Conservation (phyloP, 2,329 filamentous ascomycete species). For the Phialocephala sp. region DNA sequence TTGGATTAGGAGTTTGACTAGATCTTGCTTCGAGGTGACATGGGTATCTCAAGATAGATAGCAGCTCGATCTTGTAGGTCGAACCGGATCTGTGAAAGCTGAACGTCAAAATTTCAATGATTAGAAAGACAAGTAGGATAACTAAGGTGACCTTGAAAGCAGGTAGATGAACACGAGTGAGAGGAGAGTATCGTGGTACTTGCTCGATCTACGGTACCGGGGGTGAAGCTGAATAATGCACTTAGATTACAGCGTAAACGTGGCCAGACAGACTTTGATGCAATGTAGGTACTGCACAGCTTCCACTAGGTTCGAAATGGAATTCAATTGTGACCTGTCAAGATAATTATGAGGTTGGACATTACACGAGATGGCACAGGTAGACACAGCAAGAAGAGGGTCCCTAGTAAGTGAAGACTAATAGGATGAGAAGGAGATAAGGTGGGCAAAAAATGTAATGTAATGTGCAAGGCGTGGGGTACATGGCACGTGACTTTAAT, state of each 20-base stretch:
- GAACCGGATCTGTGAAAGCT: neutral
- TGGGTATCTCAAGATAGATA: too few relatives aligned
- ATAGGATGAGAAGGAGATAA: neutral
- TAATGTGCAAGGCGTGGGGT: neutral
- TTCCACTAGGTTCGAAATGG: neutral
- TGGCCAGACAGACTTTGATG: neutral
- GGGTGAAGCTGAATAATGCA: neutral
- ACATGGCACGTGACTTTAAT: neutral
- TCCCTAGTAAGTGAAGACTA: neutral
- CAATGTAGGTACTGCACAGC: neutral
- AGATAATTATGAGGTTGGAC: too few relatives aligned
- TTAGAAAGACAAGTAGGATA: neutral
- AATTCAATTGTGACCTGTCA: neutral
- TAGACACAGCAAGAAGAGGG: neutral
- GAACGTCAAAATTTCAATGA: neutral
- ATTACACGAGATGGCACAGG: neutral
- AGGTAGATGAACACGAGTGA: neutral
- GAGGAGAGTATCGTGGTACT: conserved; percentile 2
- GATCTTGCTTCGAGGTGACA: neutral
- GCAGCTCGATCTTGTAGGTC: neutral
- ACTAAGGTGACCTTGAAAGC: neutral
- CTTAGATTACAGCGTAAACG: neutral
- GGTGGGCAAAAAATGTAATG: neutral
- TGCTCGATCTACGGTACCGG: neutral
- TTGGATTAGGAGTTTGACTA: neutral